Base-by-base conservation (phyloP, 129 eudicot genomes). In the Lonicera japonica region DNA sequence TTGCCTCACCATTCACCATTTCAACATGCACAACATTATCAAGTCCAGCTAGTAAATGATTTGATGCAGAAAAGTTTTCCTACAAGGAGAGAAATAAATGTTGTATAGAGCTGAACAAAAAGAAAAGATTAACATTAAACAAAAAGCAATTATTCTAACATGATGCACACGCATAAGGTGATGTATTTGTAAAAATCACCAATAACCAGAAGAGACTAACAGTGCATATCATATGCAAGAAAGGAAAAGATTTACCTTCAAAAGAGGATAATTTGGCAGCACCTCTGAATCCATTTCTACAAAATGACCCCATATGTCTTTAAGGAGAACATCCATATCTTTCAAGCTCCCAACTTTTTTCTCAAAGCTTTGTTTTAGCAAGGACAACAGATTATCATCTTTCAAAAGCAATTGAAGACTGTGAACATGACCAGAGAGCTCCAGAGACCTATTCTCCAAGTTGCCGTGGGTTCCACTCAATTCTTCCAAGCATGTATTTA, bases 401-500 rank as follows among this genome's bases (percentile, higher is more conserved):
- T 76, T 72, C 56, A 80, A 66, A 59, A 82, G 63, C 67, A 64
- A 59, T 25, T 79, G 71, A 63, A 92, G 80, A 70, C 64, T 70
- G 61, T 76, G 71, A 59, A 87, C 66, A 47, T 75, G 81, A 70
- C 64, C 68, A 58, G 65, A 75, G 25, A 90, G 81, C 73, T 87
- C 90, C 17, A 72, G 12, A 43, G 76, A 70, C 69, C 73, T 56
- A 68, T 52, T 87, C 64, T 66, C 80, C 23, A 66, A 10, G 64
- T 45, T 84, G 68, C 56, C 79, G 23, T 74, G 74, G 66, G 71
- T 72, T 70, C 78, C 90, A 58, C 68, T 82, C 76, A 88, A 70
- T 75, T 88, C 99, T 75, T 87, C 78, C 76, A 73, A 77, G 70
- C 89, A 88, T 61, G 78, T 64, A 64, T 73, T 69, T 60, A 92